Evolutionary conservation across 1,284 basidiomycete genomes (phyloP), one percentile per base, ranked within the genome.

Genomic region (Malassezia vespertilionis): DNA sequence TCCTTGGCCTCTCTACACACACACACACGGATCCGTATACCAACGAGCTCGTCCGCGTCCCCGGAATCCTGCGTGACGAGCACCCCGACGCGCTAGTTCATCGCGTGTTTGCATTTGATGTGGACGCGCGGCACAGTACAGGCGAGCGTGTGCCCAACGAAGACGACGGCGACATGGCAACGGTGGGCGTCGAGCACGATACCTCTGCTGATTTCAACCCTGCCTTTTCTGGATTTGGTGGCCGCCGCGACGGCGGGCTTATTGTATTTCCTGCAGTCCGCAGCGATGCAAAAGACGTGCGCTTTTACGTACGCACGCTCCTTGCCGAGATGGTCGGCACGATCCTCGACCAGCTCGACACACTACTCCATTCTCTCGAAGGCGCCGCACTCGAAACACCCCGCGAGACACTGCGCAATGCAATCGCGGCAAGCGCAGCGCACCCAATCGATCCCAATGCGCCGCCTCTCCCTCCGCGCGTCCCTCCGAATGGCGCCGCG

Each of bases 181-280:
- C 14, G 10, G 12, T 35, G 21, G 22, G 15, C 7, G 27, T 23
- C 3, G 33, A 31, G 20, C 23, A 33, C 10, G 17, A 28, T 31
- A 35, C n/a, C 12, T 31, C 12, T 26, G 34, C 31, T 4, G 24
- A 20, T 26, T 35, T 40, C 23, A 15, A 20, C 33, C 36, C 33
- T 31, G 33, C 47, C 5, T 18, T 33, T 2, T 37, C 58, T 2
- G 66, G 63, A 12, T 64, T 65, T 40, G 43, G 54, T 1, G 59
- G 56, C 15, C 51, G 52, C n/a, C 52, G 44, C 21, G 56, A 53
- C 30, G 52, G 45, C 24, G 66, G 63, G 2, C 52, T 69, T 2
- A 50, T 66, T 46, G 57, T 68, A 43, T 65, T 69, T 20, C 67
- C 67, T 0, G 63, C 67, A 1, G 58, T 65, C 9, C 52, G 67